These are phyloP conservation scores for Lepiota subincarnata DNA, from an alignment of 768 basidiomycete genomes.

Conservation along the genomic window DNA sequence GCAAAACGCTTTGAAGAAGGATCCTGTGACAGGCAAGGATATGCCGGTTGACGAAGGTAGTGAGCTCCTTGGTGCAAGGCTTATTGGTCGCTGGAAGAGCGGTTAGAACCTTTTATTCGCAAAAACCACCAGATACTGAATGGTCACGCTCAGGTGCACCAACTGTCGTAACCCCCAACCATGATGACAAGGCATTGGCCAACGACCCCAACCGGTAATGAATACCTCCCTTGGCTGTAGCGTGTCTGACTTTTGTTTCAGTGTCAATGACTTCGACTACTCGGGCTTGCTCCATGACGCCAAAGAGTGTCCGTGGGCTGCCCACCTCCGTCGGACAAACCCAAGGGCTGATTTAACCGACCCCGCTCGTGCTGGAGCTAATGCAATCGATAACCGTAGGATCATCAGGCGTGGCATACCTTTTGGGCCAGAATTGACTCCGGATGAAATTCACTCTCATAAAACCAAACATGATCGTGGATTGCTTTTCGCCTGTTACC, in stretches of 20 bases:
- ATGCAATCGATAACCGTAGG: conserved; percentile 26
- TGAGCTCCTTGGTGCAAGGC: conserved; percentile 47
- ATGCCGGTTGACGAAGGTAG: conserved; percentile 36
- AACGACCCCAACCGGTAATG: conserved; percentile 30
- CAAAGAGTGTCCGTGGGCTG: conserved; percentile 43
- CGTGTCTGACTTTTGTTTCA: conserved; percentile 14
- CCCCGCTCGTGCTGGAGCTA: conserved; percentile 7
- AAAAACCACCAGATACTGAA: background rate
- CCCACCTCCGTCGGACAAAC: conserved; percentile 43
- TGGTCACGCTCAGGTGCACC: conserved; percentile 33
- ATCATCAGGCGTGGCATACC: conserved; percentile 48
- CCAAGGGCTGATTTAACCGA: conserved; percentile 42
- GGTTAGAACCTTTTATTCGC: conserved; percentile 24
- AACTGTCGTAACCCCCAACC: conserved; percentile 38
- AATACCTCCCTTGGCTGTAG: background rate
- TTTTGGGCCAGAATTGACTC: conserved; percentile 48
- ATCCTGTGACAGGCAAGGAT: conserved; percentile 30
- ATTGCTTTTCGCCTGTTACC: conserved; percentile 41
- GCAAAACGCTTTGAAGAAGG: conserved; percentile 30
- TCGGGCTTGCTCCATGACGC: conserved; percentile 28
- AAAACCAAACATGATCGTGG: conserved; percentile 47
- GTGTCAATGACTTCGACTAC: conserved; percentile 43
- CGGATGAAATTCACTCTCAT: conserved; percentile 27
- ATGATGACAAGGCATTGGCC: conserved; percentile 36
- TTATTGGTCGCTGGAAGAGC: conserved; percentile 55